A percentile compares a stretch with the other conserved stretches of the same genome.
phyloP scores from a whole-genome alignment of 164 flowering plant species.

The Magnolia kwangsiensis region DNA sequence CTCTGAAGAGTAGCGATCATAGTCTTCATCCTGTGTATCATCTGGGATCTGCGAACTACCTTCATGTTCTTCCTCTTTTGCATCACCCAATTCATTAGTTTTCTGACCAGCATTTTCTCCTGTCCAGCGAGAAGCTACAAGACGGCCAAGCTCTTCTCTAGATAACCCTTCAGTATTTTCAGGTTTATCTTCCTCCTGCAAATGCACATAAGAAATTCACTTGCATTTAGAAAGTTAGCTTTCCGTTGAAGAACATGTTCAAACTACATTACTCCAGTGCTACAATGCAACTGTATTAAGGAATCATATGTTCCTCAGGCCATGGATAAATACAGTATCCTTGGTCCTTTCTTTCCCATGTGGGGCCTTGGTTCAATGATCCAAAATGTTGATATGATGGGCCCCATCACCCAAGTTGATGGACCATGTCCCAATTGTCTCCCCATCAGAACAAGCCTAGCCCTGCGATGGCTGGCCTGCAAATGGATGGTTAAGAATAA shows the following conservation, averaged over 20 bases:
- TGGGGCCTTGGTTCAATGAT: too few relatives aligned
- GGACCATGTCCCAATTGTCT: too few relatives aligned
- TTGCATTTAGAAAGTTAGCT: neutral
- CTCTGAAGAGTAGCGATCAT: conserved; percentile 64
- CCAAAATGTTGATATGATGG: too few relatives aligned
- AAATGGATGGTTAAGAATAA: too few relatives aligned
- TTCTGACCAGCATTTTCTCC: conserved; percentile 60
- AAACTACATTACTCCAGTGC: neutral
- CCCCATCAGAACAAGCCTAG: too few relatives aligned
- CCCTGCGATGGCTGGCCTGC: too few relatives aligned
- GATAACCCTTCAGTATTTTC: conserved; percentile 65
- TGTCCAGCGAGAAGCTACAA: conserved; percentile 96
- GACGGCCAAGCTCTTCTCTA: conserved; percentile 89
- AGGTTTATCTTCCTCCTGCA: conserved; percentile 41
- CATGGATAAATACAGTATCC: too few relatives aligned
- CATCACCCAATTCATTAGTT: conserved; percentile 28
- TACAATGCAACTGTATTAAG: too few relatives aligned
- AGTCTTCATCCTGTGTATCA: conserved; percentile 46
- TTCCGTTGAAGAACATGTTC: neutral
- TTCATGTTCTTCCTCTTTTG: conserved; percentile 32
- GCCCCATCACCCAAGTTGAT: too few relatives aligned
- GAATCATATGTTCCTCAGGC: too few relatives aligned
- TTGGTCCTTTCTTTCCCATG: too few relatives aligned
- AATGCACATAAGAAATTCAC: neutral
- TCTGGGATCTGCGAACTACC: conserved; percentile 29